Percentiles rank a stretch among this genome's conserved stretches.
Evolutionary conservation across 345 rosid genomes (phyloP).

Genomic region (Lepidium didymum): DNA sequence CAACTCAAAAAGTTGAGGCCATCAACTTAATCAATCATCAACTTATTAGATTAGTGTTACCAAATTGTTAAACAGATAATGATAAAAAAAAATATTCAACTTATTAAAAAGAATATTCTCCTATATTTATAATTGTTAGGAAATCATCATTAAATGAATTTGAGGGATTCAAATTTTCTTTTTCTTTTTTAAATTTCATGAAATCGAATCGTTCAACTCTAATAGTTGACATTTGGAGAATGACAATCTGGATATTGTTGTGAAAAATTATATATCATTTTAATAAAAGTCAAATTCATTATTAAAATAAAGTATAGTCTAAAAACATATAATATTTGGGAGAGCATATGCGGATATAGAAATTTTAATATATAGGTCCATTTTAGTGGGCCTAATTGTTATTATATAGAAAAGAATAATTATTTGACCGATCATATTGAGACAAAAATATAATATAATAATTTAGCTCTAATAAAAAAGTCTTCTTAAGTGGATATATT

Average conservation of each 20-base stretch:
- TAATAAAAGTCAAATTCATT: slow-evolving; percentile 13
- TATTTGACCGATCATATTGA: background rate
- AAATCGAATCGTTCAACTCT: background rate
- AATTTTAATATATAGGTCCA: background rate
- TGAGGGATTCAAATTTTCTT: background rate
- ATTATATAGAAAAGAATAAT: background rate
- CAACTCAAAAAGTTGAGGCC: too few relatives aligned
- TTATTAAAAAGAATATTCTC: too few relatives aligned
- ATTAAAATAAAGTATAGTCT: slow-evolving; percentile 17
- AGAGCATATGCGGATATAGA: background rate
- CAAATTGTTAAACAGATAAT: too few relatives aligned
- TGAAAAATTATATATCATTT: background rate
- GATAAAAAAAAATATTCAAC: too few relatives aligned
- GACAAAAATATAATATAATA: background rate
- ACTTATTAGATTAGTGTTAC: too few relatives aligned
- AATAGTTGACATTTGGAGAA: slow-evolving; percentile 8
- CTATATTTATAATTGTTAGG: too few relatives aligned
- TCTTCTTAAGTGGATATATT: too few relatives aligned
- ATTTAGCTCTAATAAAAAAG: too few relatives aligned
- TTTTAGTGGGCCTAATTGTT: background rate
- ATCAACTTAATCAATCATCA: too few relatives aligned
- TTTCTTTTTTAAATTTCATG: background rate
- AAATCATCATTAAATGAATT: too few relatives aligned
- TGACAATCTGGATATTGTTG: slow-evolving; percentile 7
- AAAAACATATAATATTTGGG: slow-evolving; percentile 7